A percentile compares a stretch with the other conserved stretches of the same genome.
phyloP scores from a whole-genome alignment of 2,329 filamentous ascomycete species.

The Fusarium paranaense region DNA sequence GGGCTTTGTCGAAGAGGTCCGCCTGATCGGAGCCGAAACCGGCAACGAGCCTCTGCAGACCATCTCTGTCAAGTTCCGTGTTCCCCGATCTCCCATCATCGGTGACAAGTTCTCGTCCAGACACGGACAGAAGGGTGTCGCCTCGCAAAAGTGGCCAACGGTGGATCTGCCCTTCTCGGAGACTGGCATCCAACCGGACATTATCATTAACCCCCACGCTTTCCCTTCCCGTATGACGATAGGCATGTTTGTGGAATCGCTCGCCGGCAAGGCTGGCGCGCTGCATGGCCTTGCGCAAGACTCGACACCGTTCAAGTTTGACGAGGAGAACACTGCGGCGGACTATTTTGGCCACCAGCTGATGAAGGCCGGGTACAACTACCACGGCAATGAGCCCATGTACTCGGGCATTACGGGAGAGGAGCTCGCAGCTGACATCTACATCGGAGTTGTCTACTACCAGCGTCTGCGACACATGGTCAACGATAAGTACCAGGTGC shows the following conservation, averaged over 20 bases:
- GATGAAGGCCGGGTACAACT: constrained; percentile 95
- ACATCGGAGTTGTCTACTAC: constrained; percentile 97
- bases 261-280: constrained; percentile 94
- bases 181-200: constrained; percentile 93
- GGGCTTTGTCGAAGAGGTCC: constrained; percentile 92
- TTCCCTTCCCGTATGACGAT: constrained; percentile 99
- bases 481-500: constrained; percentile 98
- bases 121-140: constrained; percentile 98
- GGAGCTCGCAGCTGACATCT: constrained; percentile 94
- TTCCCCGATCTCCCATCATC: constrained; percentile 91
- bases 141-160: constrained; percentile 93
- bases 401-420: constrained; percentile 97
- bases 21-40: constrained; percentile 86
- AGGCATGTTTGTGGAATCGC: constrained; percentile 97
- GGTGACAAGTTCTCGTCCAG: constrained; percentile 99
- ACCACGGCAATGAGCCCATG: constrained; percentile 98
- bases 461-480: constrained; percentile 99
- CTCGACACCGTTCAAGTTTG: constrained; percentile 93
- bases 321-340: constrained; percentile 89
- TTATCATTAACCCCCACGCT: constrained; percentile 99
- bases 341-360: constrained; percentile 98
- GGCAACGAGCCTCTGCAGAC: constrained; percentile 87
- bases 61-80: constrained; percentile 90
- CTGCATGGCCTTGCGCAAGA: constrained; percentile 97
- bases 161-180: constrained; percentile 97